phyloP scores from a whole-genome alignment of 495 filamentous ascomycete genomes.

The Bacidia gigantensis region DNA sequence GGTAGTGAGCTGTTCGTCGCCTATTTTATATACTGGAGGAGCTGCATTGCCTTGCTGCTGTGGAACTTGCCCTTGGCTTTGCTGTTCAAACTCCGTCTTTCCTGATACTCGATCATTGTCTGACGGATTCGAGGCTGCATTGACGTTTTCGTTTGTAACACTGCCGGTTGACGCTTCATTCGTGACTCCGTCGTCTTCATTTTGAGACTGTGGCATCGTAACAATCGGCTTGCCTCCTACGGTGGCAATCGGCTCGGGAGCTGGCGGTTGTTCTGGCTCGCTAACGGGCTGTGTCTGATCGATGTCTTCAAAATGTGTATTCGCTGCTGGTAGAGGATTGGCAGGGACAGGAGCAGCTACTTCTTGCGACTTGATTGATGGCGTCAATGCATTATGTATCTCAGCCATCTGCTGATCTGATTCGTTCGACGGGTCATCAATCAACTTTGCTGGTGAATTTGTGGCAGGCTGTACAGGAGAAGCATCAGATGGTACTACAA shows the following conservation, averaged over 20 bases:
- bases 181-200: not conserved
- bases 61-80: not conserved
- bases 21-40: not conserved
- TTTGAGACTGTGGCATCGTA: not conserved
- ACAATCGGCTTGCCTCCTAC: not conserved
- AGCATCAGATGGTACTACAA: not conserved
- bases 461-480: not conserved
- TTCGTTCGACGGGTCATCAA: not conserved
- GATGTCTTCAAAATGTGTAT: not conserved
- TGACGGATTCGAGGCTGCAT: not conserved
- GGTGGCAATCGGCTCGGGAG: not conserved
- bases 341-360: not conserved
- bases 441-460: not conserved
- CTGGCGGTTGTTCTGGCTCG: not conserved
- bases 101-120: not conserved
- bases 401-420: not conserved
- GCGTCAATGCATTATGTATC: not conserved
- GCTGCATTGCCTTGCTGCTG: not conserved
- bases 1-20: not conserved
- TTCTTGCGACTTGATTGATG: not conserved
- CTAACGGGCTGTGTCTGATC: not conserved
- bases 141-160: not conserved
- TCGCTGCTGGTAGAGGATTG: not conserved
- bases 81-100: not conserved
- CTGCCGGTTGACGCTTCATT: not conserved